These are phyloP conservation scores for Ustilago tritici DNA, from an alignment of 1,284 basidiomycete species.

Conservation along the genomic window DNA sequence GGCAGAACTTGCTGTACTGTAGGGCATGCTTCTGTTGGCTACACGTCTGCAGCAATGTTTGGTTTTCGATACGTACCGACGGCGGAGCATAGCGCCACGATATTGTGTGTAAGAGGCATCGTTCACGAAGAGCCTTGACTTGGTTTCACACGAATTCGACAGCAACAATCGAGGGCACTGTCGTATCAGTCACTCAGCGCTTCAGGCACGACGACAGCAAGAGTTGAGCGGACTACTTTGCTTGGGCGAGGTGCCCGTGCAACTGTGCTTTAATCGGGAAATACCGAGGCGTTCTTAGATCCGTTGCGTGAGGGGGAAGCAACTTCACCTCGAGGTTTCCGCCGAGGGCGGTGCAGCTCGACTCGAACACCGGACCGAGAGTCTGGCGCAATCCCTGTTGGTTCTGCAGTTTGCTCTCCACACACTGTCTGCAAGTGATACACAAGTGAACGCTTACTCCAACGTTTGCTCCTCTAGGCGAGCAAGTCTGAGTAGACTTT, in stretches of 20 bases:
- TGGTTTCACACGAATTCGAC: not conserved
- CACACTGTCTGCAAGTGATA: not conserved
- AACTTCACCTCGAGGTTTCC: not conserved
- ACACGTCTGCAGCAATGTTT: not conserved
- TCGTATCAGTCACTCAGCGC: not conserved
- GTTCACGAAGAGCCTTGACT: not conserved
- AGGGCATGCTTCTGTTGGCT: not conserved
- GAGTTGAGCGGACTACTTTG: not conserved
- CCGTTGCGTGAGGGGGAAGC: not conserved
- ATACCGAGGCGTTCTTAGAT: not conserved
- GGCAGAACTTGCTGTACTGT: not conserved
- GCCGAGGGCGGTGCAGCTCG: constrained; percentile 4
- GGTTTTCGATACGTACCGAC: not conserved
- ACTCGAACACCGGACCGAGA: constrained; percentile 1
- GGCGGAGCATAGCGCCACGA: not conserved
- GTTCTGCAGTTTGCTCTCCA: not conserved
- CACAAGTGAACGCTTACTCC: not conserved
- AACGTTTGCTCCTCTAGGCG: not conserved
- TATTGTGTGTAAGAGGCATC: not conserved
- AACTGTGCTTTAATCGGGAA: not conserved
- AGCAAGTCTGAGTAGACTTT: not conserved
- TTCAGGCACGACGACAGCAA: not conserved
- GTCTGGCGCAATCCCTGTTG: not conserved
- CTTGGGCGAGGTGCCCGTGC: not conserved
- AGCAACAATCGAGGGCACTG: not conserved